Evolutionary conservation across 2,329 filamentous ascomycete species (phyloP), one percentile per base, ranked within the genome.

Genomic region (Nemania diffusa): DNA sequence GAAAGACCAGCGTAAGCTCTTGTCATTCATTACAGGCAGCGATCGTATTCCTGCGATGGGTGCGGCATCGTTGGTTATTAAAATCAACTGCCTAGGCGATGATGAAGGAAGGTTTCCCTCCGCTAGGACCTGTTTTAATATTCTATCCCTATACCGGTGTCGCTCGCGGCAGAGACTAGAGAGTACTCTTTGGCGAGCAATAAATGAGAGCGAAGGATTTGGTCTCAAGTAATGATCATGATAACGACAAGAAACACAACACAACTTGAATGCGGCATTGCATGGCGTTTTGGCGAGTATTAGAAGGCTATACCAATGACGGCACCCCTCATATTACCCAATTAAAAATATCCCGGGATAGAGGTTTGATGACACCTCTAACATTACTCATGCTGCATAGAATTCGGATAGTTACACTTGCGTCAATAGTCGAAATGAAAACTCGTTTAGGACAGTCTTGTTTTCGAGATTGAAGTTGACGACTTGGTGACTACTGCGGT

Each of bases 121-220:
- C 22, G 94, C 94, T 20, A 87, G 94, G 74, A 97, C 94, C 7
- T 97, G 94, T 78, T 97, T 97, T 81, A 97, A 97, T 77, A 88
- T 90, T 78, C 76, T 97, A 70, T 90, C 91, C 4, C 81, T 97
- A 64, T 95, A 91, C 81, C 86, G 88, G 52, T 97, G 95, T 79
- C 77, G 79, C 40, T 88, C 87, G 3, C 88, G 85, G 72, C 85
- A 89, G 75, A 90, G 87, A 71, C 78, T 97, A 66, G 91, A 93
- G 78, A 81, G 79, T 58, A 89, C 90, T 82, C 81, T 97, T 34
- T 97, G 94, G 93, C 87, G 88, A 69, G 94, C 94, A 3, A 93
- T 97, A n/a, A 84, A 88, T 71, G 93, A 94, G 79, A 97, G 94
- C 75, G 93, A 97, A 78, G 94, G 94, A 2, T 97, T 97, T 84